These are phyloP conservation scores for Infundibulicybe gibba DNA, from an alignment of 768 basidiomycete genomes.

Conservation along the genomic window DNA sequence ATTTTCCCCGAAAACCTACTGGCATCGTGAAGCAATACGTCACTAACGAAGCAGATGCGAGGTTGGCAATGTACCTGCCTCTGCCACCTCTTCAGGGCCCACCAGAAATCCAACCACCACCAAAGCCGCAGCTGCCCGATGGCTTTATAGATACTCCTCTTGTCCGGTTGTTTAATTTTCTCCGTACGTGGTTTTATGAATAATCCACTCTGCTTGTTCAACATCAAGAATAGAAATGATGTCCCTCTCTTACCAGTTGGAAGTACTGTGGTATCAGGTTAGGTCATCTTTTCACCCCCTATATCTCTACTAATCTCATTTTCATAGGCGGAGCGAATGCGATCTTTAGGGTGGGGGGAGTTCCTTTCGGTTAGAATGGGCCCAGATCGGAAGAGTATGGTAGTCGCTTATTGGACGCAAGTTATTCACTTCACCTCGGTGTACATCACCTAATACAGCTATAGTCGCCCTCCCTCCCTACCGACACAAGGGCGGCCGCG, in stretches of 20 bases:
- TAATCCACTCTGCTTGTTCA: constrained; percentile 1
- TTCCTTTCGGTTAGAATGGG: constrained; percentile 70
- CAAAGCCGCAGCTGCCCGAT: constrained; percentile 50
- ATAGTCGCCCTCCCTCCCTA: constrained; percentile 18
- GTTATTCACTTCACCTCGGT: constrained; percentile 12
- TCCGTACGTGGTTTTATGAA: constrained; percentile 56
- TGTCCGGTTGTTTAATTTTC: constrained; percentile 80
- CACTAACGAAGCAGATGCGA: constrained; percentile 67
- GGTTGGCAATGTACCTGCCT: constrained; percentile 61
- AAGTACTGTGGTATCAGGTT: constrained; percentile 80
- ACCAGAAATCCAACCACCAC: constrained; percentile 36
- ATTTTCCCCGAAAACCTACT: constrained; percentile 69
- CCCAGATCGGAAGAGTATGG: constrained; percentile 62
- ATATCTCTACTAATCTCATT: constrained; percentile 9
- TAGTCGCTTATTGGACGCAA: constrained; percentile 87
- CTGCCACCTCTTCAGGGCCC: constrained; percentile 37
- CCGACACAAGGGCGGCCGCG: constrained; percentile 26
- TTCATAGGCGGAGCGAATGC: constrained; percentile 64
- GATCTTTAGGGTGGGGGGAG: constrained; percentile 84
- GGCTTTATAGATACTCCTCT: constrained; percentile 78
- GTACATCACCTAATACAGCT: constrained; percentile 16
- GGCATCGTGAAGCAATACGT: constrained; percentile 64
- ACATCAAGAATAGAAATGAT: constrained; percentile 63
- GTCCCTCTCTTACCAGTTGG: constrained; percentile 89
- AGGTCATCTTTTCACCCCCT: not conserved